Evolutionary conservation across 208 protist genomes (phyloP), one percentile per base, ranked within the genome.

Genomic region (Trypanosomatidae sp.): DNA sequence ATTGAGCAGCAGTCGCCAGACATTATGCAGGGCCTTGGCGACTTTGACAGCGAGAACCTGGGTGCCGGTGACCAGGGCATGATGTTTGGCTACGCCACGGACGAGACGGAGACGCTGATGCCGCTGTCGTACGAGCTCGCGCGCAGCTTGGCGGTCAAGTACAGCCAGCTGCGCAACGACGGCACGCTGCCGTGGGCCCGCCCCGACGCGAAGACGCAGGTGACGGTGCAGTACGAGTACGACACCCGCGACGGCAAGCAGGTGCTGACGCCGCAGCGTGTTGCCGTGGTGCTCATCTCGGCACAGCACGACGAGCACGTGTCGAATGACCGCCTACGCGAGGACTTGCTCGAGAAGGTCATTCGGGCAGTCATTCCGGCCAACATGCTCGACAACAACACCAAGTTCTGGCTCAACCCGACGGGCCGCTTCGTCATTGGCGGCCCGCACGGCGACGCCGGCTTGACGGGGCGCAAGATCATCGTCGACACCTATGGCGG

Each of bases 401-500:
- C 95, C 53, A 97, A 97, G 39, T 97, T 96, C 67, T 95, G 98
- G 74, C 61, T 99, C 35, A 99, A 99, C 73, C 98, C 97, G n/a
- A 98, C 96, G 46, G 97, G 97, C 47, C 51, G 93, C 16, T 99
- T 99, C 68, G 89, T 99, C 45, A 98, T 99, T 73, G 98, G 98
- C 55, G 98, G 98, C 27, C 98, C 98, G 48, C 82, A 97, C 54
- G 97, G 96, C 64, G 98, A 99, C 60, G 96, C 97, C 53, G 98
- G 98, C 61, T 65, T 99, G 5, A 99, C 98, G 46, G 98, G 98
- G 48, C 83, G 98, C 59, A 99, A 99, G 84, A 99, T 99, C 59
- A 99, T 99, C 63, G 96, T 99, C 39, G 98, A 99, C 59, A 98
- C 96, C 3, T 99, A 99, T 68, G 98, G 98, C 59, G 98, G 98